Base-by-base conservation (phyloP, 345 rosid species). In the Dimocarpus longan region DNA sequence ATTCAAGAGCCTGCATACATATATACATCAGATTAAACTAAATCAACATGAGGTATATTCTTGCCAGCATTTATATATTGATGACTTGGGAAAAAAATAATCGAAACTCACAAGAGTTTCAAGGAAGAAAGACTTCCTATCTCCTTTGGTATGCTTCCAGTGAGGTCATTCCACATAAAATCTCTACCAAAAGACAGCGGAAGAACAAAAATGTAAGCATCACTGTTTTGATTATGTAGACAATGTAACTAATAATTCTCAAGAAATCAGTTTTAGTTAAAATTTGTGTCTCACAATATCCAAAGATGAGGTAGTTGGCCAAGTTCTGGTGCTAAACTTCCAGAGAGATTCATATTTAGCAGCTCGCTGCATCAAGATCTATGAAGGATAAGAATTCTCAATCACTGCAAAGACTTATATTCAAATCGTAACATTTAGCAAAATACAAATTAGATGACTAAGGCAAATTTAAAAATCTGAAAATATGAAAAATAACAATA, bases 141-240 rank as follows among this genome's bases (percentile, higher is more conserved):
- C 88, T 93, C 98, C 87, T 89, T 93, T 37, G 99, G 99, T 83
- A 95, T 89, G 77, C 86, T 76, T 57, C 97, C 97, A 63, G 80
- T 91, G 79, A 95, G 70, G 13, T 85, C 80, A 84, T 93, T 93
- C 99, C 99, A 95, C 98, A 93, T 95, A 87, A 93, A 92, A 88
- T 91, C 93, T 88, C 99, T 93, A 70, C 66, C 37, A 3, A 57
- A 56, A 77, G 54, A 21, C 60, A 78, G 2, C 4, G 3, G 37
- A 1, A 65, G 67, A 80, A 56, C 52, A 66, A 74, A 74, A 43
- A 57, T 28, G 66, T 76, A 54, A 82, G 60, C 74, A 73, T 74
- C 72, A 79, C 71, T 42, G 64, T 59, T 82, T 40, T n/a, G 19
- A 71, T 70, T 69, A 46, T 19, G 62, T 57, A 75, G 18, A 56